Percentiles rank a stretch among this genome's conserved stretches.
These are phyloP conservation scores for Oehlia diaphana DNA, from an alignment of 192 early-diverging fungal genomes.

Conservation along the genomic window DNA sequence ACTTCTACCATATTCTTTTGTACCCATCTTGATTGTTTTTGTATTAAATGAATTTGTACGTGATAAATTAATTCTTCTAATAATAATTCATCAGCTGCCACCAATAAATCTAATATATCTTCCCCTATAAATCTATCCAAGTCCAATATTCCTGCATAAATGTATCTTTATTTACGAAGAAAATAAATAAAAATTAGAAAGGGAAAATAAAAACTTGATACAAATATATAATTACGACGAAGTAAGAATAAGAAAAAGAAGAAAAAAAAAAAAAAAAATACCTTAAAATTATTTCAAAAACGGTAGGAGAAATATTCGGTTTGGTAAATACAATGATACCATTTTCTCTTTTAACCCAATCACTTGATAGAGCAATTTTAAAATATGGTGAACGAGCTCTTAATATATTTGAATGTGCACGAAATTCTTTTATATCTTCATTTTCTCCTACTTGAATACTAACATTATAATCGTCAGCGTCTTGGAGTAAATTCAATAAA, in stretches of 20 bases:
- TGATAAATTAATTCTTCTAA: conserved; percentile 14
- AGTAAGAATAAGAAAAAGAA: too few relatives aligned
- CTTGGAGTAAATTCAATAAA: conserved; percentile 8
- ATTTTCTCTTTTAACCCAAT: conserved; percentile 10
- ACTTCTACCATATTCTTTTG: neutral
- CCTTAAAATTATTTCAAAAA: conserved; percentile 15
- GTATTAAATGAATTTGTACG: conserved; percentile 6
- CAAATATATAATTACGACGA: too few relatives aligned
- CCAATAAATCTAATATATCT: conserved; percentile 13
- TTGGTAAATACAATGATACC: conserved; percentile 13
- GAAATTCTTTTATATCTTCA: neutral
- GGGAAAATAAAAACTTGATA: too few relatives aligned
- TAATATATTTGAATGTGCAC: conserved; percentile 18
- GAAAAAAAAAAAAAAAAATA: neutral
- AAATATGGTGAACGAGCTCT: conserved; percentile 20
- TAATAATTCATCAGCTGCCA: conserved; percentile 18
- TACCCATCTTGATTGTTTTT: conserved; percentile 20
- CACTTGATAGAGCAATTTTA: neutral
- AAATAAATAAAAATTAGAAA: too few relatives aligned
- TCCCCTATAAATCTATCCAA: neutral
- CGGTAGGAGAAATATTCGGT: conserved; percentile 23
- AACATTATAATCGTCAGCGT: conserved; percentile 23
- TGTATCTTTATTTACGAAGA: neutral
- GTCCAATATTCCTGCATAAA: conserved; percentile 15
- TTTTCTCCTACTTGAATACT: conserved; percentile 19